Base-by-base conservation (phyloP, 768 basidiomycete genomes). In the Sporobolomyces roseus region DNA sequence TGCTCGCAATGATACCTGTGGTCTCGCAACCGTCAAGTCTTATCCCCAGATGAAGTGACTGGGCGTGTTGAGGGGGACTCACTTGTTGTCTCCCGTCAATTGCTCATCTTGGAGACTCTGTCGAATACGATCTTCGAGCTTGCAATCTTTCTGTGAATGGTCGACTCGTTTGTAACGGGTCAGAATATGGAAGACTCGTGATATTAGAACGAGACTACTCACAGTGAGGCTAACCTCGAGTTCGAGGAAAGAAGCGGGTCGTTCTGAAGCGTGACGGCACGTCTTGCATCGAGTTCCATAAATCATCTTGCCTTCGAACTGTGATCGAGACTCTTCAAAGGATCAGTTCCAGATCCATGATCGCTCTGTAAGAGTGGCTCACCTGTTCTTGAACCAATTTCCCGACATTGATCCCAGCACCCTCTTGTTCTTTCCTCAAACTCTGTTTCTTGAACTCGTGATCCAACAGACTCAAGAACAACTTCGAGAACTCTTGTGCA, bases 401-500 rank as follows among this genome's bases (percentile, higher is more conserved):
- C 71, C 83, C 85, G 23, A 93, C 80, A 13, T 79, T 8, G 85
- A 13, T n/a, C 27, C 83, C 80, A 2, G 82, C 58, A 1, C 62
- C 66, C 17, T 63, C 61, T 48, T 45, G 38, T 52, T 63, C 56
- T 0, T 58, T 46, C 35, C 48, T 59, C 17, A 36, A 29, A 2
- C 43, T 80, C 75, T 96, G 92, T 77, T 89, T 91, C 79, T 85
- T 84, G 78, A 96, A 96, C 79, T 96, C 91, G 10, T 82, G 82
- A 70, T 91, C 90, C 38, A 97, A 82, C 75, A 92, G 88, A 17
- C 86, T 86, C 85, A 97, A 88, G 79, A 97, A 94, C 23, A 97
- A 83, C 75, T 97, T 97, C 3, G 91, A 92, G 77, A 97, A 96
- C 91, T 98, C 94, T 79, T 93, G 91, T 35, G 94, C 93, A 80